Evolutionary conservation across 2,329 filamentous ascomycete genomes (phyloP), one percentile per base, ranked within the genome.

Genomic region (Pseudocercospora fijiensis): DNA sequence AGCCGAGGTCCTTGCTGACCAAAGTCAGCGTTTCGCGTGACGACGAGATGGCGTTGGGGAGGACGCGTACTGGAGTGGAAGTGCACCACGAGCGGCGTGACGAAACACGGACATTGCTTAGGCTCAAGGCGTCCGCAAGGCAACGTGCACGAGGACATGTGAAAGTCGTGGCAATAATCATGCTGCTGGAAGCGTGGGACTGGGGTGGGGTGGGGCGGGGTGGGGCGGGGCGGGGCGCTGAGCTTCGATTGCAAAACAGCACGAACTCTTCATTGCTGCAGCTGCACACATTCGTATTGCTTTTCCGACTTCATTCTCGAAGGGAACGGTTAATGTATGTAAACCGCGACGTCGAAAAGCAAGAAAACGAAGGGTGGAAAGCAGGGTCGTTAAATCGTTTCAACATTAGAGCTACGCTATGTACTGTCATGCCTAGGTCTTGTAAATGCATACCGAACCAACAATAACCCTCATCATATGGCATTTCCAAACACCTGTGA

Each of bases 401-500:
- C 24, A 9, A 53, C 26, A 53, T 53, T 28, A 27, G 49, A 30
- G 26, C 49, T 26, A 16, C 28, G 26, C 49, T 26, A 16, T 53
- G 26, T 53, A 53, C 49, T 53, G 49, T 53, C 26, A 26, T 10
- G 24, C 49, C 49, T 53, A 53, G 49, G 26, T 53, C 3, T 53
- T n/a, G 49, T 53, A 27, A n/a, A 24, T 49, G 49, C 49, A 16
- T 56, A 8, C 30, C 53, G 28, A 56, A 24, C 41, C 41, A 58
- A 58, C 18, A 49, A 22, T 28, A 20, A 30, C 30, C 18, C 49
- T 20, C 30, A 13, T 58, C 33, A 64, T 30, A 64, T 58, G n/a
- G 62, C 58, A 45, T 22, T 64, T 18, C 62, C 53, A 41, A 33
- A 56, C 27, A 41, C 52, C 52, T 56, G 37, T 13, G n/a, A 33